Percentiles rank a stretch among this genome's conserved stretches.
Conservation (phyloP, 1,284 basidiomycete genomes). For the Sanghuangporus baumii region DNA sequence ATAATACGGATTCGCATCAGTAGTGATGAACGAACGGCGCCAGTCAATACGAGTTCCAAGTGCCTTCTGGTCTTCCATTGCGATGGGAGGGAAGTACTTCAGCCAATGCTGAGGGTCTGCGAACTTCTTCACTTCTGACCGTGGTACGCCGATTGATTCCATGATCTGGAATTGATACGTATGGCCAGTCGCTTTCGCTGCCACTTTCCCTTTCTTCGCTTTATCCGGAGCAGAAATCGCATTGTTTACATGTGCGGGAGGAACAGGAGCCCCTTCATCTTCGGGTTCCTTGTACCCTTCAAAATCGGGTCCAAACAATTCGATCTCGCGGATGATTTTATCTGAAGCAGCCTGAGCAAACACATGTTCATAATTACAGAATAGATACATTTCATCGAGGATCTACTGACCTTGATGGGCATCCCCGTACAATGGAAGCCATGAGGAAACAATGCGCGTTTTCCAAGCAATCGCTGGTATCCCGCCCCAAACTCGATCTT, state of each 20-base stretch:
- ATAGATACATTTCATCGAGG: neutral
- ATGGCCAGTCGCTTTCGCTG: conserved; percentile 89
- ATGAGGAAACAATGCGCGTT: conserved; percentile 91
- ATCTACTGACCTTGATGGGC: conserved; percentile 88
- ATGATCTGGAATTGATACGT: conserved; percentile 99
- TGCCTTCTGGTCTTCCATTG: conserved; percentile 76
- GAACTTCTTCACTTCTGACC: conserved; percentile 91
- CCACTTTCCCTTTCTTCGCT: conserved; percentile 94
- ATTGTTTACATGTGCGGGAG: conserved; percentile 28
- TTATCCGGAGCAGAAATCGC: conserved; percentile 58
- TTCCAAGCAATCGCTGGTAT: conserved; percentile 93
- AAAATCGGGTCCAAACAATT: conserved; percentile 92
- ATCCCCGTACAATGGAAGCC: conserved; percentile 97
- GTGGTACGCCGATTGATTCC: conserved; percentile 87
- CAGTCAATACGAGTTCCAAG: conserved; percentile 97
- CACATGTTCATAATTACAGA: neutral
- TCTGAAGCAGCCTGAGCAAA: conserved; percentile 78
- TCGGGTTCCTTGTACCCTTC: conserved; percentile 57
- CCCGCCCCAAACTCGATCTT: conserved; percentile 98
- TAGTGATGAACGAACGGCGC: conserved; percentile 94
- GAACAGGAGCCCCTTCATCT: conserved; percentile 32
- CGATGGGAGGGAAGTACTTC: conserved; percentile 94
- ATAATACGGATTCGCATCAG: conserved; percentile 95
- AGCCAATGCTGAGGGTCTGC: conserved; percentile 93
- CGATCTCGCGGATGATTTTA: conserved; percentile 97